Base-by-base conservation (phyloP, 306 rosid species). In the Chamaecrista fasciculata region DNA sequence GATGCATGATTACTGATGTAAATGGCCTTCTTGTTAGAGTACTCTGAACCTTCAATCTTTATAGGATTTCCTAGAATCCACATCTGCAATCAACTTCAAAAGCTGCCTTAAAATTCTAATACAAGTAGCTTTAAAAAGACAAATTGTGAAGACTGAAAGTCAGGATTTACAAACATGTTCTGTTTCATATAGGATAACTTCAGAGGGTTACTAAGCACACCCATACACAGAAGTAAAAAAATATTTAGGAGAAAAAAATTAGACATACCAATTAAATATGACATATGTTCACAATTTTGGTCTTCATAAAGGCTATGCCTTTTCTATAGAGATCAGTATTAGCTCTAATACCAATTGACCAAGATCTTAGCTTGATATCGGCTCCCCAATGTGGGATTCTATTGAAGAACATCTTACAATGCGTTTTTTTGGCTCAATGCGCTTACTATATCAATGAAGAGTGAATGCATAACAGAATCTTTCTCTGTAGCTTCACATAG, bases 61-160 rank as follows among this genome's bases (percentile, higher is more conserved):
- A 84, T 56, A 66, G 86, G 87, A 73, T 82, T 84, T 39, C 93
- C 93, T 56, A 82, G 86, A 71, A 87, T 87, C 93, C 84, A 82
- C 83, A 84, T 76, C 92, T 84, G 78, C 82, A 73, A 76, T 66
- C 56, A 69, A 37, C 42, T 64, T 8, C 47, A 51, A 66, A 71
- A 55, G 34, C 33, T 59, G 33, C 74, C 57, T 40, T 20, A 46
- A 24, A 44, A 28, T 25, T 53, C 16, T 19, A 21, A 53, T 31
- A n/a, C 31, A 67, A 48, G 34, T 14, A 31, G 46, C 8, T 14
- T 3, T 0, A 31, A 21, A 8, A 77, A 26, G n/a, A n/a, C 26
- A 42, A 63, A 63, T 11, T 3, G 8, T 8, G 44, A 72, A 67
- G 19, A 0, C 12, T 43, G 5, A 37, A 34, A 33, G 11, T 8